Percentiles rank a stretch among this genome's conserved stretches.
Evolutionary conservation across 73 alveolate species (phyloP).

Genomic region (Stentor roeselii): DNA sequence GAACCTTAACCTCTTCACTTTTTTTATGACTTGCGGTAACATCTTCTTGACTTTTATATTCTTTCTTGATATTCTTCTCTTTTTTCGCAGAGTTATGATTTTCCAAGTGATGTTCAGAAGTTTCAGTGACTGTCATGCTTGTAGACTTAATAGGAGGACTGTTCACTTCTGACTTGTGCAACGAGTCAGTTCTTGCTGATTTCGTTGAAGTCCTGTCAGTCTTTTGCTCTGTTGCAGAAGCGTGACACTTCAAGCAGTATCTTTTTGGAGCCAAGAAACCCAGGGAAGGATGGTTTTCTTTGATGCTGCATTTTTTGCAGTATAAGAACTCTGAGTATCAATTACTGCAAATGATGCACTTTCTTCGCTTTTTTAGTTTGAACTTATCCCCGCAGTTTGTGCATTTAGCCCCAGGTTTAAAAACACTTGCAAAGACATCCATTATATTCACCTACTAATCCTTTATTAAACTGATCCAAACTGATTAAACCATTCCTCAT

Average conservation of each 20-base stretch:
- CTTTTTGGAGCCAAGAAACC: neutral
- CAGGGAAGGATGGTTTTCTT: slow-evolving; percentile 2
- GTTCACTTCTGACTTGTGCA: neutral
- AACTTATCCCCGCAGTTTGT: neutral
- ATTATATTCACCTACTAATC: neutral
- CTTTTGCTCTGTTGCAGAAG: neutral
- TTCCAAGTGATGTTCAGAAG: no score
- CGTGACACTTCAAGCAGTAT: neutral
- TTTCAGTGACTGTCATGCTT: neutral
- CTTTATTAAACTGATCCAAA: slow-evolving; percentile 80
- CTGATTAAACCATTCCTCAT: slow-evolving; percentile 94
- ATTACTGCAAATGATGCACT: slow-evolving; percentile 20
- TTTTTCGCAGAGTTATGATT: no score
- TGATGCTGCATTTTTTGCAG: slow-evolving; percentile 16
- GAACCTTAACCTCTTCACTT: neutral
- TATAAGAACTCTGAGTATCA: neutral
- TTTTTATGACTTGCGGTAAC: neutral
- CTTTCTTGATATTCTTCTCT: no score
- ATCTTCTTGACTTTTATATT: neutral
- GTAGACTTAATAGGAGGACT: neutral
- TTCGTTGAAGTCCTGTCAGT: neutral
- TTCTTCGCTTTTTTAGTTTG: neutral
- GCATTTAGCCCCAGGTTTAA: slow-evolving; percentile 5
- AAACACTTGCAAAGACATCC: slow-evolving; percentile 20
- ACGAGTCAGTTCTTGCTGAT: neutral